Conservation (phyloP, 2,329 filamentous ascomycete genomes). For the Colletotrichum nymphaeae region DNA sequence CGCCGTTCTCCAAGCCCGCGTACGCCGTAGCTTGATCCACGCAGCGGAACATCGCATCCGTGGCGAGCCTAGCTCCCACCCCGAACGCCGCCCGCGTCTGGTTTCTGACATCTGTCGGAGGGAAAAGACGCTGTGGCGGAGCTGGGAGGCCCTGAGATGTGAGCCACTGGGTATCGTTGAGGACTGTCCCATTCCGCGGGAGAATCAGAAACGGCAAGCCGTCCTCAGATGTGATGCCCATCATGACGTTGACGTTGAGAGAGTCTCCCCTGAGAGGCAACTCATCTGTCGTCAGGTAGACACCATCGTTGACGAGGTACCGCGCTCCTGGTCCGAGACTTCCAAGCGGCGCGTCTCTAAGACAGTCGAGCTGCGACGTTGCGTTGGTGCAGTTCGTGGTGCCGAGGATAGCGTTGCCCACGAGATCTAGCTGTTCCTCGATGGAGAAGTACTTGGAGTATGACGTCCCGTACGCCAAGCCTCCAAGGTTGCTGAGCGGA, state of each 20-base stretch:
- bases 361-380: constrained; percentile 62
- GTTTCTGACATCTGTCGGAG: constrained; percentile 58
- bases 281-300: constrained; percentile 60
- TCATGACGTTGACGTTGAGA: constrained; percentile 65
- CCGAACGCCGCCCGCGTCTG: constrained; percentile 66
- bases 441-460: constrained; percentile 71
- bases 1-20: constrained; percentile 55
- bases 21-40: constrained; percentile 69
- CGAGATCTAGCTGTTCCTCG: constrained; percentile 58
- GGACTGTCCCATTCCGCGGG: constrained; percentile 46
- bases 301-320: constrained; percentile 69
- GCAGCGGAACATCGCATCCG: constrained; percentile 70
- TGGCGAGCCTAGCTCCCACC: constrained; percentile 63
- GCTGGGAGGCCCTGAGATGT: constrained; percentile 44
- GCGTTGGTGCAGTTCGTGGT: constrained; percentile 63
- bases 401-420: constrained; percentile 61
- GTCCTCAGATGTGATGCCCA: constrained; percentile 66
- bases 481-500: constrained; percentile 53
- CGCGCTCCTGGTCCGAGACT: constrained; percentile 55
- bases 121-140: constrained; percentile 58
- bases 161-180: constrained; percentile 47
- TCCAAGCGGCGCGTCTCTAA: constrained; percentile 58
- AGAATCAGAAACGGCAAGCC: constrained; percentile 64
- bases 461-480: constrained; percentile 63
- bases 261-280: constrained; percentile 57